Conservation (phyloP, 805 yeast genomes). For the Monosporozyma solicola region DNA sequence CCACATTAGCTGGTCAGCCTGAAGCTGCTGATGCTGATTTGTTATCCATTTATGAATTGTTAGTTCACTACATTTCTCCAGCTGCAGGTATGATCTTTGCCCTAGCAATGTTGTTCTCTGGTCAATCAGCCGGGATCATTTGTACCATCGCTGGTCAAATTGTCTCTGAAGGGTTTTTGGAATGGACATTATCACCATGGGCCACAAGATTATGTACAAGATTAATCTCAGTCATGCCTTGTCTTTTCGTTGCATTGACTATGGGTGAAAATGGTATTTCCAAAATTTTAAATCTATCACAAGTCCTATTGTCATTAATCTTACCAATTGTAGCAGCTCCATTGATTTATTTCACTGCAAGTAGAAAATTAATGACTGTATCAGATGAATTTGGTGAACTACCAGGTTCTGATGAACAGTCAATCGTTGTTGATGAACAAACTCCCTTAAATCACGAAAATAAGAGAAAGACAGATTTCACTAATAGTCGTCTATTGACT, state of each 20-base stretch:
- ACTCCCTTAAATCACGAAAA: constrained; percentile 25
- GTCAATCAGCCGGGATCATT: constrained; percentile 93
- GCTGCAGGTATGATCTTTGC: constrained; percentile 89
- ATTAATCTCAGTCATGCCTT: constrained; percentile 76
- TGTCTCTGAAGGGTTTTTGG: constrained; percentile 82
- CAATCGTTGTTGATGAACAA: constrained; percentile 17
- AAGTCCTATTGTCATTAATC: constrained; percentile 71
- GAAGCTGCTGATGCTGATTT: constrained; percentile 73
- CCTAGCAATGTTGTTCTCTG: constrained; percentile 76
- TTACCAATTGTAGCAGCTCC: constrained; percentile 88
- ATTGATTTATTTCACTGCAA: constrained; percentile 69
- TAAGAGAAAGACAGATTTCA: constrained; percentile 44
- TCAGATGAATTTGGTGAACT: constrained; percentile 18
- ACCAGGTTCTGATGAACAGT: constrained; percentile 1
- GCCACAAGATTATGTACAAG: constrained; percentile 71
- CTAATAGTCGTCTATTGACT: constrained; percentile 52
- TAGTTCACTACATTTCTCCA: constrained; percentile 62
- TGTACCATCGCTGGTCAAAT: constrained; percentile 92
- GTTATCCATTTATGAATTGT: constrained; percentile 66
- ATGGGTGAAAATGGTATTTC: constrained; percentile 80
- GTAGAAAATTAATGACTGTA: constrained; percentile 57
- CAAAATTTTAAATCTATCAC: constrained; percentile 66
- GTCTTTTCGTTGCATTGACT: constrained; percentile 59
- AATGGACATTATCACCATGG: constrained; percentile 77
- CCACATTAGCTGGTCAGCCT: constrained; percentile 60